Evolutionary conservation across 169 alveolate genomes (phyloP).

Genomic region (Eimeria falciformis): DNA sequence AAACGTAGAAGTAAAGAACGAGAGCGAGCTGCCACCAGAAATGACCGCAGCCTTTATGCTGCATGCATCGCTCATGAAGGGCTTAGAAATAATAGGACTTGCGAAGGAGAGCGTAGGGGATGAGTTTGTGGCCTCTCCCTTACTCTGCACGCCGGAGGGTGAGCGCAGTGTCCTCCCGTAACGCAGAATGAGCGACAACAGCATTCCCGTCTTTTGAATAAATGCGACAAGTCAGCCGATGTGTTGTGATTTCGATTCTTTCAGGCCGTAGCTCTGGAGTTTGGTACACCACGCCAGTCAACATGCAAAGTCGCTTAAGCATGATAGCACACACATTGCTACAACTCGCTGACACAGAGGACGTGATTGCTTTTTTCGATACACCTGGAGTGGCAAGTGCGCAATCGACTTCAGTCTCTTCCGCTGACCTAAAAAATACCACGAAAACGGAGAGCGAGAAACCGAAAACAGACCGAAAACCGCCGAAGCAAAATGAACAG

Average conservation of each 20-base stretch:
- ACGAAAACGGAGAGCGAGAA: too few species aligned
- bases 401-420: too few species aligned
- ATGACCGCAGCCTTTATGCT: conserved; percentile 55
- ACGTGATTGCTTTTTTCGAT: background rate
- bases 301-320: conserved; percentile 49
- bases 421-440: too few species aligned
- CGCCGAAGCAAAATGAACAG: too few species aligned
- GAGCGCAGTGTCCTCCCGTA: background rate
- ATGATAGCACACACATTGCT: conserved; percentile 24
- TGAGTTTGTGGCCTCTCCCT: conserved; percentile 21
- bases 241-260: background rate
- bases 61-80: conserved; percentile 67
- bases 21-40: background rate
- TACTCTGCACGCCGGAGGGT: conserved; percentile 71
- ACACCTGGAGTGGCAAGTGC: too few species aligned
- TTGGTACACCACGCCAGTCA: conserved; percentile 63
- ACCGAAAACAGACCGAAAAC: too few species aligned
- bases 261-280: conserved; percentile 54
- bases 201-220: background rate
- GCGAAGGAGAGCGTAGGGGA: conserved; percentile 26
- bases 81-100: conserved; percentile 50
- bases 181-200: background rate
- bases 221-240: background rate
- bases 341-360: conserved; percentile 67
- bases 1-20: conserved; percentile 3